Evolutionary conservation across 2,329 filamentous ascomycete species (phyloP).

Genomic region (Bisporella sp.): DNA sequence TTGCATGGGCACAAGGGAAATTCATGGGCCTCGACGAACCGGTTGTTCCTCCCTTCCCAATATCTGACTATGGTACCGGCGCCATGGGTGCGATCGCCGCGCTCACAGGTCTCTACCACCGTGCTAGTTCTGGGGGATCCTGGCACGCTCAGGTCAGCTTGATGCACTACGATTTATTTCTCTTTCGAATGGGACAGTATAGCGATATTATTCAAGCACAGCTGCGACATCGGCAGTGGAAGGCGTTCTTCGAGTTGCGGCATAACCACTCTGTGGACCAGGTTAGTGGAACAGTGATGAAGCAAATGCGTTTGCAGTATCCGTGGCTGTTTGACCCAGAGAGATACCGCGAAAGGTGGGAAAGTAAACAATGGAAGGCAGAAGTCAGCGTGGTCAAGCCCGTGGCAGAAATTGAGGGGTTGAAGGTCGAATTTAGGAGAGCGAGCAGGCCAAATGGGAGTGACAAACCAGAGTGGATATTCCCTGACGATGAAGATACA

Average conservation of each 20-base stretch:
- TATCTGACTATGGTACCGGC: slow-evolving; percentile 60
- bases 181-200: slow-evolving; percentile 51
- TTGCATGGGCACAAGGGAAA: slow-evolving; percentile 36
- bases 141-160: slow-evolving; percentile 56
- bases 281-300: not conserved
- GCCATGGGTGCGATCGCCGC: slow-evolving; percentile 62
- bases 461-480: slow-evolving; percentile 36
- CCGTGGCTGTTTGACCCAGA: slow-evolving; percentile 12
- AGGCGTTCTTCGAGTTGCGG: slow-evolving; percentile 4
- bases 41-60: slow-evolving; percentile 57
- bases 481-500: not conserved
- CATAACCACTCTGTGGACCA: slow-evolving; percentile 7
- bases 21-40: slow-evolving; percentile 53
- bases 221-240: not conserved
- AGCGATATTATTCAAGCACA: slow-evolving; percentile 41
- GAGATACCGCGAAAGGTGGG: slow-evolving; percentile 3
- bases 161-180: slow-evolving; percentile 54
- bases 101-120: slow-evolving; percentile 52
- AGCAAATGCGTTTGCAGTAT: not conserved
- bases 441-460: slow-evolving; percentile 37
- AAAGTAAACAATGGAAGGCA: slow-evolving; percentile 1
- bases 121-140: slow-evolving; percentile 54
- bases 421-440: slow-evolving; percentile 6
- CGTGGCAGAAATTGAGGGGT: slow-evolving; percentile 3
- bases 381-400: slow-evolving; percentile 16